Evolutionary conservation across 805 yeast species (phyloP).

Genomic region (Metschnikowia rubicola): DNA sequence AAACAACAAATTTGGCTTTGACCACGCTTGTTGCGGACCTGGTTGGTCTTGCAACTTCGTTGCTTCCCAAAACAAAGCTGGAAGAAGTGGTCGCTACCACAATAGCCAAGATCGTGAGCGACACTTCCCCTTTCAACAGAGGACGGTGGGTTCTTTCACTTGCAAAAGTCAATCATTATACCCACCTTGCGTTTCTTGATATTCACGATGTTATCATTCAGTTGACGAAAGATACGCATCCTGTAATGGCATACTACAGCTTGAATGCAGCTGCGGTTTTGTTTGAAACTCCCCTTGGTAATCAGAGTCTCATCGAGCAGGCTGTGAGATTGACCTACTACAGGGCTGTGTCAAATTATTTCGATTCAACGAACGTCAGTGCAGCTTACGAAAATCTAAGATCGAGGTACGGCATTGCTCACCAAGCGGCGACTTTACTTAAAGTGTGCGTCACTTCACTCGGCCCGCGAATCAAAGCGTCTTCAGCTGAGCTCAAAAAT

Average conservation of each 20-base stretch:
- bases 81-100: constrained; percentile 26
- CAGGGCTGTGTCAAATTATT: constrained; percentile 33
- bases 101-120: constrained; percentile 65
- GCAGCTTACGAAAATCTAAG: constrained; percentile 34
- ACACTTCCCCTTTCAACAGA: constrained; percentile 61
- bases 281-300: constrained; percentile 53
- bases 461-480: constrained; percentile 37
- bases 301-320: constrained; percentile 39
- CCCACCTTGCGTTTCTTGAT: constrained; percentile 31
- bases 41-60: constrained; percentile 46
- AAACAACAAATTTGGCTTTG: constrained; percentile 37
- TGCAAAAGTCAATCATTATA: constrained; percentile 26
- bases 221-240: constrained; percentile 76
- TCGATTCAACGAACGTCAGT: constrained; percentile 36
- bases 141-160: constrained; percentile 33
- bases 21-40: constrained; percentile 52
- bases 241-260: constrained; percentile 74
- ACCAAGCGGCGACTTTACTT: constrained; percentile 23
- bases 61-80: constrained; percentile 19
- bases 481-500: constrained; percentile 16
- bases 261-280: constrained; percentile 55
- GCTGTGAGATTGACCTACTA: constrained; percentile 31
- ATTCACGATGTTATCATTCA: constrained; percentile 57
- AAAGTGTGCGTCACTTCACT: constrained; percentile 32
- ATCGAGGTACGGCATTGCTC: constrained; percentile 30